Evolutionary conservation across 192 early-diverging fungal genomes (phyloP), one percentile per base, ranked within the genome.

Genomic region (Coemansia sp.): DNA sequence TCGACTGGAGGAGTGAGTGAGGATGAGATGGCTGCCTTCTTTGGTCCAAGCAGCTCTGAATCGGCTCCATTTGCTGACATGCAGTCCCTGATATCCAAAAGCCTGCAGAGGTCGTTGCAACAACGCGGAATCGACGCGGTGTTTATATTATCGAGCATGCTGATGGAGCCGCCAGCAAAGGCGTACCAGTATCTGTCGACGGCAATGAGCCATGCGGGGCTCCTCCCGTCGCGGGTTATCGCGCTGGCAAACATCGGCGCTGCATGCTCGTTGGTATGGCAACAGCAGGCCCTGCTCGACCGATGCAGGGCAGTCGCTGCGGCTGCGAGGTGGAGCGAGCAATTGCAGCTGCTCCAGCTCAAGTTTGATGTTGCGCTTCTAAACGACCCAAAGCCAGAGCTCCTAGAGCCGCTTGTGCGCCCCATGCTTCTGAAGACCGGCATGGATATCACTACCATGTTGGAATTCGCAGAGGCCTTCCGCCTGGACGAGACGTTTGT

Each of bases 391-490:
- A 72, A 66, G 23, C 67, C 65, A 2, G 83, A 83, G 56, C 79
- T 87, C 34, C 82, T 85, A 14, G 60, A 83, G 27, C 62, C 64
- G 4, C 54, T 91, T 30, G 79, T 91, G 14, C 84, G 85, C 11
- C 68, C 63, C 4, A 64, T 91, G 54, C 74, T 91, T 17, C n/a
- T 67, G 20, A 82, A 84, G 30, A 88, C 88, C 3, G 68, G 73
- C 19, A 62, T 84, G 50, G 89, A 91, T 55, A 64, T 91, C 29
- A 31, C 70, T 17, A 81, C 88, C 1, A 75, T 73, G 28, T 72
- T 89, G 0, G 89, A 91, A 57, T 91, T 89, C 80, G 83, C 85
- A 30, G 53, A 82, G 5, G 74, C 82, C 15, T 91, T 87, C 74
- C 75, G 81, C 22, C 50, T 81, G 10, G 73, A 75, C 38, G 64